These are phyloP conservation scores for Triangularia setosa DNA, from an alignment of 2,329 filamentous ascomycete species.

Conservation along the genomic window DNA sequence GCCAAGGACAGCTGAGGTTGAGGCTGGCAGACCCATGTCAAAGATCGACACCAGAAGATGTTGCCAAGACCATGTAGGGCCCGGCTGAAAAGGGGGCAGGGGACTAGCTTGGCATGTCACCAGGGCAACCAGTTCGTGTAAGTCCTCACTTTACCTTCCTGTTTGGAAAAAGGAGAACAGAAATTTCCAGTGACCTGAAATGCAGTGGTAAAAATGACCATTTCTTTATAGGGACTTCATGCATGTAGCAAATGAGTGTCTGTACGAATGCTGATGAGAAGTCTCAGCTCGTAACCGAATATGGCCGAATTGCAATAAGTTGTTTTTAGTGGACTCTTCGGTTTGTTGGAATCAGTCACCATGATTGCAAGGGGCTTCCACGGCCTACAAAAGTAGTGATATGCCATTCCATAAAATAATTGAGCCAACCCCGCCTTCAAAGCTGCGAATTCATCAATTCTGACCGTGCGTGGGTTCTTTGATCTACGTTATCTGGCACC, in stretches of 20 bases:
- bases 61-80: not conserved
- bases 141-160: not conserved
- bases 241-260: too few relatives aligned
- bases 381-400: too few relatives aligned
- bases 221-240: not conserved
- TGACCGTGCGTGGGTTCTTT: not conserved
- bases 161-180: not conserved
- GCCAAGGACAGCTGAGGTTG: constrained; percentile 1
- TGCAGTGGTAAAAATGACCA: not conserved
- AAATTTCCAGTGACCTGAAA: not conserved
- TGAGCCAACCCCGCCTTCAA: not conserved
- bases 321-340: too few relatives aligned
- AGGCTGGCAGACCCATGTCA: not conserved
- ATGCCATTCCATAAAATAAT: not conserved
- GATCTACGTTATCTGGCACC: not conserved
- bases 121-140: not conserved
- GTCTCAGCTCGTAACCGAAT: too few relatives aligned
- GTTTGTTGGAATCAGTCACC: too few relatives aligned
- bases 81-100: not conserved
- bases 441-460: not conserved
- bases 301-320: too few relatives aligned
- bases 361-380: too few relatives aligned
- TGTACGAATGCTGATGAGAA: not conserved
- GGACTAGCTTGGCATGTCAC: constrained; percentile 10
- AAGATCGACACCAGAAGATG: not conserved